phyloP scores from a whole-genome alignment of 495 filamentous ascomycete species.

The Penicillium herquei region DNA sequence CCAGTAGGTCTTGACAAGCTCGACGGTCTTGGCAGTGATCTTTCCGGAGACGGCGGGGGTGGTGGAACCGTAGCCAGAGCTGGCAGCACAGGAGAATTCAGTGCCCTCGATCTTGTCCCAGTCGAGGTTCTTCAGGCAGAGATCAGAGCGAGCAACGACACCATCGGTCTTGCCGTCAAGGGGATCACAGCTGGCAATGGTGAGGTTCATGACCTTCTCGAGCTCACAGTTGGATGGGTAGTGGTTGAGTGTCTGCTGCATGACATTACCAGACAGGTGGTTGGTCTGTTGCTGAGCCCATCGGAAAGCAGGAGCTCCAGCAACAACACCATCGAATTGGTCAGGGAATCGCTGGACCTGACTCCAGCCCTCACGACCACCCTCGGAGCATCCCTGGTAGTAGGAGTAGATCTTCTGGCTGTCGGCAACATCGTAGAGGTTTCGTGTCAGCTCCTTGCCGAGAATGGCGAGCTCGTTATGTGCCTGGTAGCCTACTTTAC shows the following conservation, averaged over 20 bases:
- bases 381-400: constrained; percentile 54
- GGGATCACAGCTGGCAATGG: constrained; percentile 46
- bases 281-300: constrained; percentile 45
- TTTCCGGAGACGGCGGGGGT: constrained; percentile 37
- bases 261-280: constrained; percentile 41
- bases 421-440: constrained; percentile 26
- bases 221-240: constrained; percentile 47
- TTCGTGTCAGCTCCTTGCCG: constrained; percentile 19
- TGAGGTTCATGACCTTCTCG: constrained; percentile 40
- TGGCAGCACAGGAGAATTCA: constrained; percentile 44
- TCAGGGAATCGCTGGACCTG: constrained; percentile 49
- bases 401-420: constrained; percentile 49
- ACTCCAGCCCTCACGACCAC: constrained; percentile 49
- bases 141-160: constrained; percentile 47
- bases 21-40: constrained; percentile 36
- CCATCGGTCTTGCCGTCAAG: constrained; percentile 50
- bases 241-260: constrained; percentile 36
- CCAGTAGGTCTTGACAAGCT: constrained; percentile 38
- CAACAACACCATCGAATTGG: constrained; percentile 45
- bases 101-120: constrained; percentile 37
- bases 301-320: constrained; percentile 50
- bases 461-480: constrained; percentile 28
- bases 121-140: constrained; percentile 44
- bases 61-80: constrained; percentile 4
- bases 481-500: constrained; percentile 28